Evolutionary conservation across 1,284 basidiomycete species (phyloP).

Genomic region (Apiotrichum laibachii): DNA sequence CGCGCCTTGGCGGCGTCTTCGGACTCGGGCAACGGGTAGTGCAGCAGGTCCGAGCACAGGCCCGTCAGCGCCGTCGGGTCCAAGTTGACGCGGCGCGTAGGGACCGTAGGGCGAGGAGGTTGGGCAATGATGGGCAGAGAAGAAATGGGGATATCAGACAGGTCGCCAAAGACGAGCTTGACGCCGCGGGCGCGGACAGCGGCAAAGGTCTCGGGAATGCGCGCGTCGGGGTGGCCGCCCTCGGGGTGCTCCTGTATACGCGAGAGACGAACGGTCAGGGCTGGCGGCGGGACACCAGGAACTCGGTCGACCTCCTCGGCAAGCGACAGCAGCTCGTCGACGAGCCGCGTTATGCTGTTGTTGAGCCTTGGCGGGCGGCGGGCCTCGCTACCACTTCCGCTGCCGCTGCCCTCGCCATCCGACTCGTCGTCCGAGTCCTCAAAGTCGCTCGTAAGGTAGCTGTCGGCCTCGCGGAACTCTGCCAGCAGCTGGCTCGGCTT

Average conservation of each 20-base stretch:
- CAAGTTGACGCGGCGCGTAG: slow-evolving; percentile 60
- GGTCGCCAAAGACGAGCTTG: slow-evolving; percentile 65
- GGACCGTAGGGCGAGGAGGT: slow-evolving; percentile 64
- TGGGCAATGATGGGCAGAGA: slow-evolving; percentile 56
- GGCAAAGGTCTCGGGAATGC: slow-evolving; percentile 63
- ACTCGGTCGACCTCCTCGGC: slow-evolving; percentile 17
- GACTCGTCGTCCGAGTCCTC: slow-evolving; percentile 21
- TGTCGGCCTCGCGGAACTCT: slow-evolving; percentile 76
- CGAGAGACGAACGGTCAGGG: slow-evolving; percentile 65
- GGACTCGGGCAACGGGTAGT: slow-evolving; percentile 62
- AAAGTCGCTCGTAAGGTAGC: slow-evolving; percentile 59
- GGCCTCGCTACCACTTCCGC: not conserved
- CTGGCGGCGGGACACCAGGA: slow-evolving; percentile 34
- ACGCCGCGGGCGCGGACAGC: slow-evolving; percentile 46
- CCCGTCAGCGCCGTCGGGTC: slow-evolving; percentile 79
- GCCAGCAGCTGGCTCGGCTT: slow-evolving; percentile 65
- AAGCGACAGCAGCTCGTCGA: slow-evolving; percentile 54
- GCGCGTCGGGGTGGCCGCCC: slow-evolving; percentile 52
- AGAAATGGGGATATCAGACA: slow-evolving; percentile 32
- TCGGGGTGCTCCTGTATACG: slow-evolving; percentile 57
- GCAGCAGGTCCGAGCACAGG: slow-evolving; percentile 75
- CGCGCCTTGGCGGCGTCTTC: slow-evolving; percentile 58
- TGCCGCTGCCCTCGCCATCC: slow-evolving; percentile 54
- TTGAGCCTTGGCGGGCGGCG: not conserved
- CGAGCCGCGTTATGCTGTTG: slow-evolving; percentile 28